Conservation (phyloP, 768 basidiomycete species). For the Boletus pseudopeckii region DNA sequence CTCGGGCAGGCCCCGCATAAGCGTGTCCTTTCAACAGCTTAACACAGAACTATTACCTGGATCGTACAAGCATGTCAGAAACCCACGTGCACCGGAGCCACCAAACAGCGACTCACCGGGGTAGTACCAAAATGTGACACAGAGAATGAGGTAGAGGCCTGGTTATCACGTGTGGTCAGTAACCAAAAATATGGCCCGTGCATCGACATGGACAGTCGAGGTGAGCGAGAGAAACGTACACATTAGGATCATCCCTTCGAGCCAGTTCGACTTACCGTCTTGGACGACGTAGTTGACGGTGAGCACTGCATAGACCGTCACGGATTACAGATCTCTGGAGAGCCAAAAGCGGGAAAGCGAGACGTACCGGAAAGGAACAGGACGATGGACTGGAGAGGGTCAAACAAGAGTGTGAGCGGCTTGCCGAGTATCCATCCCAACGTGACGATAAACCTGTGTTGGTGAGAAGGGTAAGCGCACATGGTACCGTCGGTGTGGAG, state of each 20-base stretch:
- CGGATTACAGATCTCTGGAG: background rate
- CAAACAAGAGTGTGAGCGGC: conserved; percentile 77
- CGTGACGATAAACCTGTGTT: conserved; percentile 61
- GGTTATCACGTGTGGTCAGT: conserved; percentile 2
- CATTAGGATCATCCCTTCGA: conserved; percentile 84
- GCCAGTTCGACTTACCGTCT: conserved; percentile 89
- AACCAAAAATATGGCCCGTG: background rate
- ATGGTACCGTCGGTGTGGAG: background rate
- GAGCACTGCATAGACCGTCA: conserved; percentile 46
- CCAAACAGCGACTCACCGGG: conserved; percentile 34
- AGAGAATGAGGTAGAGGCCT: conserved; percentile 57
- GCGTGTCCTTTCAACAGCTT: conserved; percentile 1
- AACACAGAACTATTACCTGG: background rate
- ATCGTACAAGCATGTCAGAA: conserved; percentile 5
- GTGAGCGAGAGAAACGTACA: conserved; percentile 35
- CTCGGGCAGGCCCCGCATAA: background rate
- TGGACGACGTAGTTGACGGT: conserved; percentile 83
- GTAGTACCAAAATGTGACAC: conserved; percentile 53
- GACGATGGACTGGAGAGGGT: conserved; percentile 70
- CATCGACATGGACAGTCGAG: too few relatives aligned
- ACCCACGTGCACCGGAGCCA: background rate
- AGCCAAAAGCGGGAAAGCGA: background rate
- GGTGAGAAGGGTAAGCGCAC: conserved; percentile 7
- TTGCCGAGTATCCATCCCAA: conserved; percentile 81
- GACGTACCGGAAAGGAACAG: conserved; percentile 22